Base-by-base conservation (phyloP, 176 grass and related monocot genomes). In the Cenchrus americanus region DNA sequence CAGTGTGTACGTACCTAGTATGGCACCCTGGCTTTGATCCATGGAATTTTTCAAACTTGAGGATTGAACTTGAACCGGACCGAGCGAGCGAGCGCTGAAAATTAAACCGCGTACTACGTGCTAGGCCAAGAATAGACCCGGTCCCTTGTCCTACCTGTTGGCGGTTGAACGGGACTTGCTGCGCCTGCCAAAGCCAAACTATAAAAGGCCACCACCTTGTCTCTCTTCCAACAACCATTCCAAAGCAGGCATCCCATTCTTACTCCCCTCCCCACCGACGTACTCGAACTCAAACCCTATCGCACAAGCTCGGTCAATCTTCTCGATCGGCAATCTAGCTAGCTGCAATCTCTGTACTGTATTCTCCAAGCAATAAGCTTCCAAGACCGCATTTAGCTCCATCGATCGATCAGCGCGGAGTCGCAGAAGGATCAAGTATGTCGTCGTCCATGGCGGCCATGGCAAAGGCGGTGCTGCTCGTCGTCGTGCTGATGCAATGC, bases 401-500 rank as follows among this genome's bases (percentile, higher is more conserved):
- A 30, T 30, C 34, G 34, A 37, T 37, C 34, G 34, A 37, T 37
- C 34, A 37, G 34, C 34, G 34, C n/a, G n/a, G n/a, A n/a, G n/a
- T n/a, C n/a, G n/a, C 34, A 37, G 34, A 44, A 57, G 53, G 53
- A 44, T 43, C 42, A 9, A 44, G 9, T n/a, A 59, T 59, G 21
- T 2, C 57, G 63, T 26, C 44, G 26, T 21, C 58, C 18, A 17
- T 52, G 77, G 18, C 61, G 77, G 17, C 3, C 47, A 80, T 17
- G 30, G 48, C 30, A 19, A 67, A n/a, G 65, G 63, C 21, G 64
- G 49, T 8, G n/a, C 13, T 69, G 37, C 32, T 81, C 8, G 79
- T 50, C 8, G n/a, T 69, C 13, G 18, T 74, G 59, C 21, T 59
- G 44, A 65, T 83, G 46, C 81, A 83, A 18, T 83, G 70, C 70